Evolutionary conservation across 345 rosid genomes (phyloP).

Genomic region (Clausena lansium): DNA sequence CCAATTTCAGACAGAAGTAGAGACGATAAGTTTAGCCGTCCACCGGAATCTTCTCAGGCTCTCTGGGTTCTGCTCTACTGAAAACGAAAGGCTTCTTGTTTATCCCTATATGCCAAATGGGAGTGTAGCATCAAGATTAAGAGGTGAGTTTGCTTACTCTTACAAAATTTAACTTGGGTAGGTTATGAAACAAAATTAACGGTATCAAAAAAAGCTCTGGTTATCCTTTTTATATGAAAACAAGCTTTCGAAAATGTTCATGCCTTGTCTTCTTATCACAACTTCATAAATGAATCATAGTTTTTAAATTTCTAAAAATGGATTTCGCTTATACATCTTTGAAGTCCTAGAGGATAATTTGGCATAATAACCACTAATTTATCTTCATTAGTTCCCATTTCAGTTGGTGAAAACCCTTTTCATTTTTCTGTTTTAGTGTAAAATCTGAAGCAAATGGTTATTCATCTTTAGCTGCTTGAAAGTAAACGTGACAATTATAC

Average conservation of each 20-base stretch:
- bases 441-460: not conserved
- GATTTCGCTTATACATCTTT: not conserved
- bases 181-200: not conserved
- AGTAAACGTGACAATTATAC: not conserved
- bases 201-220: not conserved
- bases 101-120: constrained; percentile 97
- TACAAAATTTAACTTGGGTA: not conserved
- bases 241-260: not conserved
- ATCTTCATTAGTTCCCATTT: not conserved
- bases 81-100: constrained; percentile 86
- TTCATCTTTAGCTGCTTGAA: not conserved
- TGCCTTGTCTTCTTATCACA: not conserved
- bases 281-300: not conserved
- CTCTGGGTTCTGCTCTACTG: constrained; percentile 88
- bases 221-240: not conserved
- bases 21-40: constrained; percentile 92
- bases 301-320: not conserved
- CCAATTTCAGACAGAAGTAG: constrained; percentile 98
- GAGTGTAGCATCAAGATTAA: constrained; percentile 88
- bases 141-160: constrained; percentile 48
- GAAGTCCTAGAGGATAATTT: not conserved
- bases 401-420: not conserved
- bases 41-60: constrained; percentile 98
- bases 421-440: not conserved
- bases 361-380: not conserved